Conservation (phyloP, 192 early-diverging fungal genomes). For the Chytriomyces confervae region DNA sequence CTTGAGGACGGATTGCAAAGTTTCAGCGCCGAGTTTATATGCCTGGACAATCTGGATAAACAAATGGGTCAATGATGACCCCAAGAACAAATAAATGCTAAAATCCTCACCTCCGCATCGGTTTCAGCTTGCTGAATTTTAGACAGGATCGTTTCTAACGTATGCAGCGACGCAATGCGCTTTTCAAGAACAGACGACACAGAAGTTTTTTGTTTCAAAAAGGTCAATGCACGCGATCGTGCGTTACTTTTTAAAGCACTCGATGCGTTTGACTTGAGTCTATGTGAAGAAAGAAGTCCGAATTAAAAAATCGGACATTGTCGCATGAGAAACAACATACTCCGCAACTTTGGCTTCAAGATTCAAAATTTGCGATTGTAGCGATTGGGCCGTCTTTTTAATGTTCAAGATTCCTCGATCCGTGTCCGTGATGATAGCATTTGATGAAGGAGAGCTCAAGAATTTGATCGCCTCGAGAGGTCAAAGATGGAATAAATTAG, state of each 20-base stretch:
- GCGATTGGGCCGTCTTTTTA: constrained; percentile 52
- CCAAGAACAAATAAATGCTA: constrained; percentile 17
- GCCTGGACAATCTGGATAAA: constrained; percentile 58
- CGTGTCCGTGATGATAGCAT: constrained; percentile 48
- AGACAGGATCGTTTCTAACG: constrained; percentile 64
- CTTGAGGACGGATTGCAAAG: constrained; percentile 58
- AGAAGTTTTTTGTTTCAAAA: constrained; percentile 60
- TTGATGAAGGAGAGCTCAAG: neutral
- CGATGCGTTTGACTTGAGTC: constrained; percentile 38
- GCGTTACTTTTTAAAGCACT: constrained; percentile 51
- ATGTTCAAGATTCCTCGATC: constrained; percentile 67
- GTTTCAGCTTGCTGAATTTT: constrained; percentile 69
- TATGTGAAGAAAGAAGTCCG: constrained; percentile 35
- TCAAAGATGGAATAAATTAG: neutral
- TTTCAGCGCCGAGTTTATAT: constrained; percentile 63
- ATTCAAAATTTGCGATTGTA: constrained; percentile 61
- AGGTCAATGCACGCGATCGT: constrained; percentile 59
- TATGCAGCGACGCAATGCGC: constrained; percentile 61
- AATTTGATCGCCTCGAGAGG: constrained; percentile 11
- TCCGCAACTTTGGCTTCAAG: constrained; percentile 59
- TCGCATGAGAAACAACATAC: constrained; percentile 43
- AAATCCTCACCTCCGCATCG: constrained; percentile 56
- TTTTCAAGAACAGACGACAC: constrained; percentile 60
- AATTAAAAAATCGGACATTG: neutral
- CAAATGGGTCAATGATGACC: neutral